Base-by-base conservation (phyloP, 139 green algal species). In the Zygnema circumcarinatum region DNA sequence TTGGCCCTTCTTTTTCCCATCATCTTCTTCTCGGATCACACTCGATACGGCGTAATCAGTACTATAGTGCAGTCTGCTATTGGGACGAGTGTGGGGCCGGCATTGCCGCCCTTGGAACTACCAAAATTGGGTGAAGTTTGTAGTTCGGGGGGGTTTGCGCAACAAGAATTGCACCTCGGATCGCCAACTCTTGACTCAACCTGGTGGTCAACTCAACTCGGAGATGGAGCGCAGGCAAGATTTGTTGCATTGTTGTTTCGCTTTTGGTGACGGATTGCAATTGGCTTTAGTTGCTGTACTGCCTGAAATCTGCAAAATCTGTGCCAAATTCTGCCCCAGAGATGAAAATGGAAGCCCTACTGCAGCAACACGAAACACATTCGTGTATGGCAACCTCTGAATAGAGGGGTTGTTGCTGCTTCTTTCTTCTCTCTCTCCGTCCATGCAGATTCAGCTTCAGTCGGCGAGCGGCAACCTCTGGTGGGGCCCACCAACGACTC, bases 391-490 rank as follows among this genome's bases (percentile, higher is more conserved):
- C n/a, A n/a, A n/a, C n/a, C n/a, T n/a, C n/a, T n/a, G n/a, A n/a
- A n/a, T n/a, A n/a, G n/a, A n/a, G n/a, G n/a, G n/a, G n/a, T n/a
- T n/a, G n/a, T n/a, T n/a, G n/a, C n/a, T n/a, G n/a, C 36, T 40
- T n/a, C 52, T 47, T 68, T 38, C 56, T 68, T 76, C 79, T 38
- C 52, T 78, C 29, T 1, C 47, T n/a, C 79, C 25, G 20, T 53
- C 42, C 0, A 67, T 78, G 79, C 52, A 86, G 79, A 86, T 86
- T 68, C 79, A 86, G 32, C 79, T 86, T 38, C 41, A 53, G 53
- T 38, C 40, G 20, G 74, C 38, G 74, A 53, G 53, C n/a, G 29
- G 52, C 79, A 38, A 41, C 42, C 31, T 76, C 56, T 86, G 79
- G 79, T 79, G 42, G 79, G 2, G 74, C 36, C 69, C 69, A 40